These are phyloP conservation scores for Septoria linicola DNA, from an alignment of 2,329 filamentous ascomycete genomes.

Conservation along the genomic window DNA sequence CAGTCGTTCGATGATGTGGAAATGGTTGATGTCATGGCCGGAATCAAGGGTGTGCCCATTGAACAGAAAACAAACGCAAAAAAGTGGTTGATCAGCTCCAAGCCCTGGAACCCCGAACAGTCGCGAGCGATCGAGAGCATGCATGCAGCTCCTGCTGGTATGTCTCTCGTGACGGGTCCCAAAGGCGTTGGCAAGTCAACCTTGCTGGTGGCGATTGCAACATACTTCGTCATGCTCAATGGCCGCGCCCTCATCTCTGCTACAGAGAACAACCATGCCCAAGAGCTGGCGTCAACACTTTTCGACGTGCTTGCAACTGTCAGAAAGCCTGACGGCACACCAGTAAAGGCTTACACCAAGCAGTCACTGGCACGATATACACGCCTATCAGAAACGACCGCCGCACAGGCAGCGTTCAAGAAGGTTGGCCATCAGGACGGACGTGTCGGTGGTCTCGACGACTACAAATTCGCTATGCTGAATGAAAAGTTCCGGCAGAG, in stretches of 20 bases:
- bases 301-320: background rate
- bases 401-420: background rate
- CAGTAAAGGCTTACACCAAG: background rate
- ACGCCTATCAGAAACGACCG: background rate
- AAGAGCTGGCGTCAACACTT: no score
- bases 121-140: background rate
- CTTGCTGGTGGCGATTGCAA: background rate
- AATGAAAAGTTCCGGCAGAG: background rate
- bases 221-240: conserved; percentile 1
- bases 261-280: background rate
- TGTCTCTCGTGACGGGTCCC: background rate
- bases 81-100: background rate
- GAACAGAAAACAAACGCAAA: background rate
- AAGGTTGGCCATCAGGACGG: background rate
- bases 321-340: background rate
- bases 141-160: background rate
- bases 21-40: background rate
- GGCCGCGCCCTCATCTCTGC: background rate
- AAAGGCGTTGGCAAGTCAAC: conserved; percentile 8
- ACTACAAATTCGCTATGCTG: background rate
- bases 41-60: background rate
- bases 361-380: background rate
- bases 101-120: conserved; percentile 2
- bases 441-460: background rate
- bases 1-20: background rate